Percentiles rank a stretch among this genome's conserved stretches.
These are phyloP conservation scores for Solanum hybrid DNA, from an alignment of 305 asterid genomes.

Conservation along the genomic window DNA sequence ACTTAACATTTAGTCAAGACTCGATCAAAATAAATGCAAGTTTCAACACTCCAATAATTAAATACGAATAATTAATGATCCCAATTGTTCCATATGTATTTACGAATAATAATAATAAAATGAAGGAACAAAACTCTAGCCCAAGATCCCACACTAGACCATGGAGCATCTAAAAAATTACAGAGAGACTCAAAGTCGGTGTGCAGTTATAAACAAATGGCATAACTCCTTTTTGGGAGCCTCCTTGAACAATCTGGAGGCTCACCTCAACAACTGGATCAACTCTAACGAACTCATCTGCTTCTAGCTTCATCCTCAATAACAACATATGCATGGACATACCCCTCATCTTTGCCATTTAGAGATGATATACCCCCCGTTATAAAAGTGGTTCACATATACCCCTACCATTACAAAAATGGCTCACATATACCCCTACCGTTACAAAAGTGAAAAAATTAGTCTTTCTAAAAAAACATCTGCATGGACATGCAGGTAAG, in stretches of 20 bases:
- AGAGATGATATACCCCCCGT: neutral
- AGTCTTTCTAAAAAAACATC: neutral
- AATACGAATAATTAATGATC: neutral
- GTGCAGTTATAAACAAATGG: neutral
- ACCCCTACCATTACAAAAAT: neutral
- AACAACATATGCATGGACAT: neutral
- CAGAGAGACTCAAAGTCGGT: neutral
- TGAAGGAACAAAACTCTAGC: neutral
- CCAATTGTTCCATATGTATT: neutral
- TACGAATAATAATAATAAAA: neutral
- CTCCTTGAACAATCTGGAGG: neutral
- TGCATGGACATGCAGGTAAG: neutral
- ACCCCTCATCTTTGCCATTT: neutral
- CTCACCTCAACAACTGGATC: neutral
- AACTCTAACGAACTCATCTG: neutral
- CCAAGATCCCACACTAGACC: neutral
- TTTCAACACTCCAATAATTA: neutral
- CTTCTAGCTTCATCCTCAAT: neutral
- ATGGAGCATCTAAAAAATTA: neutral
- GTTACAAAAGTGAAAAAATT: neutral
- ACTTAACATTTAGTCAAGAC: neutral
- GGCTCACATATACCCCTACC: no score
- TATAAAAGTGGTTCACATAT: neutral
- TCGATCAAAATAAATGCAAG: neutral
- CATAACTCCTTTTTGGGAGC: neutral